Evolutionary conservation across 73 alveolate species (phyloP).

Genomic region (Symbiodinium natans): DNA sequence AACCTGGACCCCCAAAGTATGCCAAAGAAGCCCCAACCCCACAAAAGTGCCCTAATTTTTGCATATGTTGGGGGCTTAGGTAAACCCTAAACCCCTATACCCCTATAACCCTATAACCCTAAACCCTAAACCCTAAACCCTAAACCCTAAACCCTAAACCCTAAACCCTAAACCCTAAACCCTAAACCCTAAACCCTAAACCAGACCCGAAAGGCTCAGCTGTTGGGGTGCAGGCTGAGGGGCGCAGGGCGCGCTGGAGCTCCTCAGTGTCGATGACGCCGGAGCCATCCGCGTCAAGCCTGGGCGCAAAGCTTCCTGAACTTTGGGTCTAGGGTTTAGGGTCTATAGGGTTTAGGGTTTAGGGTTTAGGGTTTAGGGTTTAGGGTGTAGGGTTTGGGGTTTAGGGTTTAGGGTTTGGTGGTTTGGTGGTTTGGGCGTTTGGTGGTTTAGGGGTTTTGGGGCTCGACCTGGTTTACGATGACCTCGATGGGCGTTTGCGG

Average conservation of each 20-base stretch:
- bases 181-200: background rate
- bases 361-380: background rate
- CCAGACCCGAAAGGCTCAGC: background rate
- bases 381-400: background rate
- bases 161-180: background rate
- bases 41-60: too few relatives aligned
- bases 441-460: too few relatives aligned
- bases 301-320: background rate
- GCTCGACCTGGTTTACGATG: too few relatives aligned
- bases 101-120: too few relatives aligned
- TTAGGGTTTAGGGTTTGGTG: background rate
- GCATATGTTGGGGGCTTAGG: too few relatives aligned
- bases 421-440: too few relatives aligned
- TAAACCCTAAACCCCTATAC: too few relatives aligned
- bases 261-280: constrained; percentile 77
- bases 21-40: too few relatives aligned
- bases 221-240: background rate
- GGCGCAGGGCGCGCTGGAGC: constrained; percentile 39
- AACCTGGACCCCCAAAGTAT: too few relatives aligned
- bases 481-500: too few relatives aligned
- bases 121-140: background rate
- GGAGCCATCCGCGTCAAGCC: constrained; percentile 47
- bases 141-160: constrained; percentile 2
- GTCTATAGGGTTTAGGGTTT: background rate
- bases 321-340: background rate